Base-by-base conservation (phyloP, 306 rosid species). In the Citrullus colocynthis region DNA sequence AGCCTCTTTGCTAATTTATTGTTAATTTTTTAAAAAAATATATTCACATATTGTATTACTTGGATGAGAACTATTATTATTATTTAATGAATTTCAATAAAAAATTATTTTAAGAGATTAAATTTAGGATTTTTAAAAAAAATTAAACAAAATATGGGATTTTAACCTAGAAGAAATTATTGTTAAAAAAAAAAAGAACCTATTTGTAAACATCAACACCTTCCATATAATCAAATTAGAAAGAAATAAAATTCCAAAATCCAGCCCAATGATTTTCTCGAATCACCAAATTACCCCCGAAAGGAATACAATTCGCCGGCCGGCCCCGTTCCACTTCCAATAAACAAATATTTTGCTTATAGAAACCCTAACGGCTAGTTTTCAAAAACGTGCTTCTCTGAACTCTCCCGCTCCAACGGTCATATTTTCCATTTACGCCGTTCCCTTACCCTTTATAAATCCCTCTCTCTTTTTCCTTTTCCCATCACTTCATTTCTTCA, bases 391-490 rank as follows among this genome's bases (percentile, higher is more conserved):
- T 61, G 41, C 48, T 65, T 18, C 57, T 17, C 59, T 72, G 59
- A 41, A 72, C 73, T 7, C 73, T 28, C 67, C 83, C 80, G 83
- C 93, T 78, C 92, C 91, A 95, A 95, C 98, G 98, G 98, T 90
- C 93, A 87, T 56, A 84, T 90, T 84, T 59, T 62, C 21, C 18
- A 28, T 86, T 48, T 36, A 82, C 73, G 51, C 78, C 78, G 76
- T 66, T 70, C 64, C 11, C 57, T 3, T 0, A 44, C 67, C 65
- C 82, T 59, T 84, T 90, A 85, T 85, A 90, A 89, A 76, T 61
- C 67, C 77, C 20, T 37, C 28, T 6, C 70, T 18, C 30, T 0
- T 36, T 14, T 8, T 15, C 5, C 28, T 7, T 12, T 58, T 14
- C 6, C 58, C 14, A 5, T n/a, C 36, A 6, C 78, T 32, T 55